These are phyloP conservation scores for Herpetomonas muscarum DNA, from an alignment of 208 protist species.

Conservation along the genomic window DNA sequence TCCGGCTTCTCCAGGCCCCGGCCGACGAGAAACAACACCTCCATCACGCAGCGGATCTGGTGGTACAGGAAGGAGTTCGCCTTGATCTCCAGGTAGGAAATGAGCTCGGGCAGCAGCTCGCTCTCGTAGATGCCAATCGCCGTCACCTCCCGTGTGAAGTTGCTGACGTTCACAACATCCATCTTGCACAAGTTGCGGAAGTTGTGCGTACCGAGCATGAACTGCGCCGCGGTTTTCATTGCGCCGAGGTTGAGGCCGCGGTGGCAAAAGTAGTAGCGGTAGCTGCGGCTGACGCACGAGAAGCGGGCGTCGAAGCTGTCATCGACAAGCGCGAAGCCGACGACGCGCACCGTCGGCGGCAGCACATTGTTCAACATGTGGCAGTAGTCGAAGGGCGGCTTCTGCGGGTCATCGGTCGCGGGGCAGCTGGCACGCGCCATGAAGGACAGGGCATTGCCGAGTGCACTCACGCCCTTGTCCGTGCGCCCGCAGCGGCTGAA, in stretches of 20 bases:
- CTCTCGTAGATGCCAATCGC: conserved; percentile 45
- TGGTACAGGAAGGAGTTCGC: conserved; percentile 97
- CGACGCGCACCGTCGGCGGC: conserved; percentile 91
- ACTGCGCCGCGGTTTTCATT: conserved; percentile 87
- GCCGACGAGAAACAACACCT: conserved; percentile 89
- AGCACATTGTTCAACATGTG: conserved; percentile 93
- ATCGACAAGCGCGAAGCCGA: conserved; percentile 90
- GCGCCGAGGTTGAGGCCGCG: conserved; percentile 67
- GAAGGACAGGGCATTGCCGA: conserved; percentile 78
- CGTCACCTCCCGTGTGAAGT: conserved; percentile 84
- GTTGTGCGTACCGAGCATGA: conserved; percentile 94
- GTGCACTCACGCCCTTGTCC: conserved; percentile 86
- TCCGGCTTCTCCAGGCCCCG: conserved; percentile 53
- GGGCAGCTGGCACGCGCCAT: conserved; percentile 58
- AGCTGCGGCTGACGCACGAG: conserved; percentile 82
- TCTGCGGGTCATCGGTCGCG: conserved; percentile 25
- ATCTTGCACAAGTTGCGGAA: conserved; percentile 98
- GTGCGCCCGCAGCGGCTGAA: conserved; percentile 82
- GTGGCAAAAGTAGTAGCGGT: conserved; percentile 88
- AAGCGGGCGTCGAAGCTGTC: conserved; percentile 91
- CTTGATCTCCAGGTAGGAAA: conserved; percentile 88
- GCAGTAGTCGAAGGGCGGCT: conserved; percentile 89
- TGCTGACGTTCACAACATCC: conserved; percentile 91
- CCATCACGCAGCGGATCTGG: conserved; percentile 95
- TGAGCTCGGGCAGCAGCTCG: conserved; percentile 43